Evolutionary conservation across 768 basidiomycete species (phyloP).

Genomic region (Termitomyces heimii): DNA sequence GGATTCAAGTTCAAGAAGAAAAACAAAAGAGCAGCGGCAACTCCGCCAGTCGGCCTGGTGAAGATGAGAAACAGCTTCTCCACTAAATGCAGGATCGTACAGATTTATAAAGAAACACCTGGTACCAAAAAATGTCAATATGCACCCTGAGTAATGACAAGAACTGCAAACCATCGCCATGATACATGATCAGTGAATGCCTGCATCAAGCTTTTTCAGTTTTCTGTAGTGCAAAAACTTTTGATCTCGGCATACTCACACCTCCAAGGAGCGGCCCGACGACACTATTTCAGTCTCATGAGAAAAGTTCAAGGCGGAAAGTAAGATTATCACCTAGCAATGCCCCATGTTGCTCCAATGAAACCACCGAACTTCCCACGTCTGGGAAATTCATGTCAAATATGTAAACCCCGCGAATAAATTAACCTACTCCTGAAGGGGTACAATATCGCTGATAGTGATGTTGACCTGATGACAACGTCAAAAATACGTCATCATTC

Average conservation of each 20-base stretch:
- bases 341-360: slow-evolving; percentile 78
- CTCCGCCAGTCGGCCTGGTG: slow-evolving; percentile 66
- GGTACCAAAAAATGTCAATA: neutral
- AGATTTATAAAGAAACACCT: slow-evolving; percentile 78
- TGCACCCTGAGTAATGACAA: neutral
- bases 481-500: neutral
- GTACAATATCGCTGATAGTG: slow-evolving; percentile 78
- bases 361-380: slow-evolving; percentile 77
- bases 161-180: slow-evolving; percentile 63
- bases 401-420: neutral
- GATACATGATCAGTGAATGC: slow-evolving; percentile 67
- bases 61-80: neutral
- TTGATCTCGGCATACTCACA: slow-evolving; percentile 34
- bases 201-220: slow-evolving; percentile 24
- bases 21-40: slow-evolving; percentile 57
- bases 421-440: slow-evolving; percentile 64
- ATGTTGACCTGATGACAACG: slow-evolving; percentile 46
- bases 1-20: slow-evolving; percentile 80
- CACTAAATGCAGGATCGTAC: slow-evolving; percentile 29
- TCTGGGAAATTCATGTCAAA: slow-evolving; percentile 23
- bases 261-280: slow-evolving; percentile 81
- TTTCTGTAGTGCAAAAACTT: neutral
- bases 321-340: slow-evolving; percentile 30
- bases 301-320: neutral
- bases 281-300: slow-evolving; percentile 32